Evolutionary conservation across 768 basidiomycete genomes (phyloP).

Genomic region (Atractiella rhizophila): DNA sequence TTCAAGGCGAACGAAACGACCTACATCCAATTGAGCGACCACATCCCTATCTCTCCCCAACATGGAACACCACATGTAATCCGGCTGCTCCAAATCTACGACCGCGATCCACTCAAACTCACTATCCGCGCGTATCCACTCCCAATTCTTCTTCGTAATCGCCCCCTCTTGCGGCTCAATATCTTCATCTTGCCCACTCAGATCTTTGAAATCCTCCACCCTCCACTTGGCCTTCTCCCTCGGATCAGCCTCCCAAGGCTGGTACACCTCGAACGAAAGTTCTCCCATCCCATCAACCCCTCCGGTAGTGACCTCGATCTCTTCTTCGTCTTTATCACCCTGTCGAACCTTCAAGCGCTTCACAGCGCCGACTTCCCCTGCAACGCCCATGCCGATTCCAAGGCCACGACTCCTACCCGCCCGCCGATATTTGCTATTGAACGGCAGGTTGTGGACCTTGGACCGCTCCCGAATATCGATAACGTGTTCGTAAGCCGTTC

Average conservation of each 20-base stretch:
- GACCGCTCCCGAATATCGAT: slow-evolving; percentile 62
- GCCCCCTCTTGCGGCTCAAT: too few species aligned
- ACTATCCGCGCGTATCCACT: slow-evolving; percentile 97
- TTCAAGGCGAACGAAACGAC: slow-evolving; percentile 38
- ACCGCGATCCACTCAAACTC: slow-evolving; percentile 98
- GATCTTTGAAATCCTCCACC: slow-evolving; percentile 51
- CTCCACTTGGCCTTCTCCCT: slow-evolving; percentile 80
- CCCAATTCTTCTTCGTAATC: slow-evolving; percentile 74
- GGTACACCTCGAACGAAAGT: slow-evolving; percentile 75
- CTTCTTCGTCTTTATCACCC: slow-evolving; percentile 70
- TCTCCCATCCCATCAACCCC: slow-evolving; percentile 85
- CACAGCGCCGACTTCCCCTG: too few species aligned
- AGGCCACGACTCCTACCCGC: too few species aligned
- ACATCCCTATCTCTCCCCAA: slow-evolving; percentile 87
- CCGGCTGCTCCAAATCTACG: slow-evolving; percentile 76
- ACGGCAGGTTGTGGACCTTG: slow-evolving; percentile 92
- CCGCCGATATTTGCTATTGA: slow-evolving; percentile 94
- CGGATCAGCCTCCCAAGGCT: slow-evolving; percentile 50
- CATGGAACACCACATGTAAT: slow-evolving; percentile 97
- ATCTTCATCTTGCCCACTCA: slow-evolving; percentile 79
- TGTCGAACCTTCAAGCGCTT: slow-evolving; percentile 71
- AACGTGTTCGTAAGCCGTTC: slow-evolving; percentile 95
- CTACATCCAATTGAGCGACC: slow-evolving; percentile 80
- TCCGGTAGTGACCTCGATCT: slow-evolving; percentile 54
- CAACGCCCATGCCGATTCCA: too few species aligned